Evolutionary conservation across 2,329 filamentous ascomycete species (phyloP).

Genomic region (Neocucurbitaria cava): DNA sequence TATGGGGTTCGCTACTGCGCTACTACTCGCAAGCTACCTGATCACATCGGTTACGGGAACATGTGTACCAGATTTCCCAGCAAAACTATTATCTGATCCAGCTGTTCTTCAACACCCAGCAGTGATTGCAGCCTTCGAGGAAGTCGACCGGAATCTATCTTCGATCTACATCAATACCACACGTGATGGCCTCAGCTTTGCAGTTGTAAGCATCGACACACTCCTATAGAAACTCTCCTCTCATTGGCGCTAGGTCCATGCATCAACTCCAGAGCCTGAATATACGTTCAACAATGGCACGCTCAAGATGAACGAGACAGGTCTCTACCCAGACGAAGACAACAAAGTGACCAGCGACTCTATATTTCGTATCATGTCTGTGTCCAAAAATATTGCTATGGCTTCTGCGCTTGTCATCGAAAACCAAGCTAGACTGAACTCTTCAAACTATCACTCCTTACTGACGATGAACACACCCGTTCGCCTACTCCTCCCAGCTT

Average conservation of each 20-base stretch:
- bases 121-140: slow-evolving; percentile 32
- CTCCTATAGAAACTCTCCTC: background rate
- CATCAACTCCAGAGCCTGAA: slow-evolving; percentile 24
- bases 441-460: background rate
- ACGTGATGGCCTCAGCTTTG: slow-evolving; percentile 39
- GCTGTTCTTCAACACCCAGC: slow-evolving; percentile 26
- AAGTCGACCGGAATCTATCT: slow-evolving; percentile 24
- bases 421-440: slow-evolving; percentile 14
- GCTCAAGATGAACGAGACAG: slow-evolving; percentile 42
- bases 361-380: slow-evolving; percentile 38
- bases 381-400: slow-evolving; percentile 39
- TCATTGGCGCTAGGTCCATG: slow-evolving; percentile 29
- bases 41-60: slow-evolving; percentile 7
- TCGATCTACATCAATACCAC: slow-evolving; percentile 28
- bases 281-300: slow-evolving; percentile 37
- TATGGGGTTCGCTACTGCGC: background rate
- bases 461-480: slow-evolving; percentile 34
- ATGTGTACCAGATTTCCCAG: slow-evolving; percentile 37
- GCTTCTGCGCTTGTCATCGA: slow-evolving; percentile 31
- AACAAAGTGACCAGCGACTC: slow-evolving; percentile 37
- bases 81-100: slow-evolving; percentile 23
- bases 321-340: background rate
- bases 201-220: slow-evolving; percentile 28
- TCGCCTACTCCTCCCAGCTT: slow-evolving; percentile 27
- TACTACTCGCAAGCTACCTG: slow-evolving; percentile 4